Base-by-base conservation (phyloP, 225 moss, liverwort and hornwort genomes). In the Physcomitrellopsis africana region DNA sequence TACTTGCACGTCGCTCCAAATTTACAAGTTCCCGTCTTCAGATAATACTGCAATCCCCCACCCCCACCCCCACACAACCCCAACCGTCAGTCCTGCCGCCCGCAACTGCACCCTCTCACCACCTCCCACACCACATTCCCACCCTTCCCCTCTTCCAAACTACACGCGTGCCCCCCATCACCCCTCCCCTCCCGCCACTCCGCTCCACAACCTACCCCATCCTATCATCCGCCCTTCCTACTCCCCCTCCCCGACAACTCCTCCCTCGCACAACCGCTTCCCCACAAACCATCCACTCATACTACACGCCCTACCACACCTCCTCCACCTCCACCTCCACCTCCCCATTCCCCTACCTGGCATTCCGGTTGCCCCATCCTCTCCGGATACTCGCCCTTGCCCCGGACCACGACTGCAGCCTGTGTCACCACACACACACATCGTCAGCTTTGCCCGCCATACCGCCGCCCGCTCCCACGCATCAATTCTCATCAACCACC, bases 1-100 rank as follows among this genome's bases (percentile, higher is more conserved):
- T 95, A 99, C 80, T 99, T 99, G 99, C 99, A 99, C 41, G 99
- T 99, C 46, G 95, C 94, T 75, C 99, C 99, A 81, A 95, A 99
- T 77, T 99, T 99, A 92, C 99, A 99, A 23, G 95, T 95, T 65
- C 99, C 95, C 46, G 99, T 99, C 84, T 99, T 99, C 76, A 99
- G 64, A 68, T 99, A 99, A 69, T 99, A 99, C 99, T 99, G 92
- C 60, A 80, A 60, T 72, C 43, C 18, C 68, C 16, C 67, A 69
- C 58, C 17, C 7, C 8, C 5, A 7, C 29, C 37, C 23, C 57
- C 11, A 24, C 77, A 37, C 4, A 54, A 66, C 54, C 54, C 61
- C 4, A 4, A 65, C 41, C 7, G 74, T 81, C 67, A 81, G 0
- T 7, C 32, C 32, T n/a, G 3, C n/a, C 52, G 7, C 52, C 52